Evolutionary conservation across 2,329 filamentous ascomycete species (phyloP).

Genomic region (Onygena corvina): DNA sequence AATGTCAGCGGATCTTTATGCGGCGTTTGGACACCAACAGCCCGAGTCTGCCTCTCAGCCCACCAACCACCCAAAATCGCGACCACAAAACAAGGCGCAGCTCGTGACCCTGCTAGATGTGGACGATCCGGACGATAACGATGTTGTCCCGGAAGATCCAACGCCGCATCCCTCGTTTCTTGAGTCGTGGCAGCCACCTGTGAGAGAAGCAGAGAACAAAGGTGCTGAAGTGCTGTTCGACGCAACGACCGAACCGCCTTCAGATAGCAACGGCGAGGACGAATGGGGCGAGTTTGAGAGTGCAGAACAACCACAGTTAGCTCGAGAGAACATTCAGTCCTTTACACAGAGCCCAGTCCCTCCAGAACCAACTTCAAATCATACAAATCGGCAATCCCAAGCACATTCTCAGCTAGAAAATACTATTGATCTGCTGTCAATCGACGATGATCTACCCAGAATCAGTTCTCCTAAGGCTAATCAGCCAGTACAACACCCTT

Average conservation of each 20-base stretch:
- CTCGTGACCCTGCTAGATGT: background rate
- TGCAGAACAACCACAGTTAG: slow-evolving; percentile 19
- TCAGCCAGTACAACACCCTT: background rate
- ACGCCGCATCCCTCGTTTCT: background rate
- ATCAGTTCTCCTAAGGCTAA: background rate
- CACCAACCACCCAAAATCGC: background rate
- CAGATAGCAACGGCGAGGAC: slow-evolving; percentile 26
- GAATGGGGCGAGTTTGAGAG: slow-evolving; percentile 38
- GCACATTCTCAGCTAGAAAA: background rate
- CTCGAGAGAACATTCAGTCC: background rate
- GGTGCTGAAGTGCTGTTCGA: slow-evolving; percentile 51
- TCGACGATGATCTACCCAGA: slow-evolving; percentile 4
- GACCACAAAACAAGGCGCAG: background rate
- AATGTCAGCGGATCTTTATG: slow-evolving; percentile 46
- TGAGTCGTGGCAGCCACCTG: background rate
- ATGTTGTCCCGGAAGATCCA: background rate
- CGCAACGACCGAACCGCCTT: slow-evolving; percentile 30
- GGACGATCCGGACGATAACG: too few species aligned
- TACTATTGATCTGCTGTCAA: slow-evolving; percentile 14
- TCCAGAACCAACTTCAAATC: slow-evolving; percentile 14
- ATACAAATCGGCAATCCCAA: slow-evolving; percentile 1
- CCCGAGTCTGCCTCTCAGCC: slow-evolving; percentile 1
- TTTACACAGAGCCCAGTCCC: background rate
- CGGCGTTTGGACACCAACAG: slow-evolving; percentile 39
- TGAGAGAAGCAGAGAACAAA: background rate